Evolutionary conservation across 805 yeast genomes (phyloP).

Genomic region (Wickerhamomyces bisporus): DNA sequence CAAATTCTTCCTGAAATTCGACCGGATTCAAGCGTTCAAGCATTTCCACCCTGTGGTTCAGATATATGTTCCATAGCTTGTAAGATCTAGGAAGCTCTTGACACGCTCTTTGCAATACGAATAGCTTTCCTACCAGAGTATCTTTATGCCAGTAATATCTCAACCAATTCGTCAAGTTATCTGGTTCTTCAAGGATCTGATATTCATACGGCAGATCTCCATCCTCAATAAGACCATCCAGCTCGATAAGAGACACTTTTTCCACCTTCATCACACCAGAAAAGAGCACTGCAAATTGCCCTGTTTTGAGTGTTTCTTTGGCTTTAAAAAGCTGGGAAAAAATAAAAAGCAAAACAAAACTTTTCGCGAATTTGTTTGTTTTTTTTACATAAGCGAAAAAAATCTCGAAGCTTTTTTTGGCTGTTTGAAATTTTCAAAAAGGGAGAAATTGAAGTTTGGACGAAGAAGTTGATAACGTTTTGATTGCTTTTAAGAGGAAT

Average conservation of each 20-base stretch:
- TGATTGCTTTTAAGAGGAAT: no score
- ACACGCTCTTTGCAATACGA: slow-evolving; percentile 50
- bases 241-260: not conserved
- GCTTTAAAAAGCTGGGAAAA: no score
- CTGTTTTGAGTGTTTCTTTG: no score
- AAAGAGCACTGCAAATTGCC: not conserved
- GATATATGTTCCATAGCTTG: slow-evolving; percentile 50
- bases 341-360: no score
- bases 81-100: slow-evolving; percentile 37
- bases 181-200: slow-evolving; percentile 35
- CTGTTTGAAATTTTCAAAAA: no score
- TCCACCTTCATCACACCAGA: not conserved
- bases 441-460: not conserved
- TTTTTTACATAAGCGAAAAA: no score
- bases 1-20: slow-evolving; percentile 27
- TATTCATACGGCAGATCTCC: slow-evolving; percentile 41
- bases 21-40: slow-evolving; percentile 26
- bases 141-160: slow-evolving; percentile 31
- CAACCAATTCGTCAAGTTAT: slow-evolving; percentile 33
- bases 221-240: slow-evolving; percentile 6
- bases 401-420: no score
- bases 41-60: slow-evolving; percentile 35
- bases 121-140: slow-evolving; percentile 28
- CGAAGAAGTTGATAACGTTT: not conserved
- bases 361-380: no score